Base-by-base conservation (phyloP, 208 protist genomes). In the Angomonas desouzai region DNA sequence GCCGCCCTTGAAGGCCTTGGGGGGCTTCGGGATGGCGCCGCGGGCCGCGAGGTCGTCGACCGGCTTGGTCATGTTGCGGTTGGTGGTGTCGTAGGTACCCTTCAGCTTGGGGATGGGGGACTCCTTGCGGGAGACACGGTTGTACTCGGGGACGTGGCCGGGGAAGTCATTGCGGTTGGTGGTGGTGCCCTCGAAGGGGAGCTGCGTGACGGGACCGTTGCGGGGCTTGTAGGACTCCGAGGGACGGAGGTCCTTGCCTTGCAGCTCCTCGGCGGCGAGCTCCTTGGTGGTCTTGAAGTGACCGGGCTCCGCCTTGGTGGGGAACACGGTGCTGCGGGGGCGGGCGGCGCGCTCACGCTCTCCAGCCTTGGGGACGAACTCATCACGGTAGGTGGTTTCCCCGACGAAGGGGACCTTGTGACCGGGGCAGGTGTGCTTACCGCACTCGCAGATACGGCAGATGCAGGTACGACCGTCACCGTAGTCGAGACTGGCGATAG, bases 251-350 rank as follows among this genome's bases (percentile, higher is more conserved):
- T 81, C 57, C 67, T 86, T 90, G 27, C 85, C 88, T 48, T 76
- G 55, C 22, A 94, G 78, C 68, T 79, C 66, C 66, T 92, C 89
- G 28, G 81, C 85, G n/a, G 89, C 89, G 68, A 88, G 83, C 74
- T 94, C 85, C 58, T 94, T 91, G 20, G 86, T 94, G 4, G 89
- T 94, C 61, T 91, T 90, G 67, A 89, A 94, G 71, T 94, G 89
- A 29, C 81, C 85, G 20, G 86, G 85, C 62, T 91, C 85, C 47
- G 85, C 85, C 61, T 91, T 92, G 22, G 75, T 83, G 30, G 82
- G 81, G 34, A 88, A 80, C n/a, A 87, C 74, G 7, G 76, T 66
- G 18, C 65, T 72, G 25, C 73, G 81, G 0, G 40, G 49, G 28
- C 64, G 72, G 59, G 77, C 76, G 34, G 70, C 59, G 1, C 70